Conservation (phyloP, 2,329 filamentous ascomycete species). For the Pseudodiploospora longispora region DNA sequence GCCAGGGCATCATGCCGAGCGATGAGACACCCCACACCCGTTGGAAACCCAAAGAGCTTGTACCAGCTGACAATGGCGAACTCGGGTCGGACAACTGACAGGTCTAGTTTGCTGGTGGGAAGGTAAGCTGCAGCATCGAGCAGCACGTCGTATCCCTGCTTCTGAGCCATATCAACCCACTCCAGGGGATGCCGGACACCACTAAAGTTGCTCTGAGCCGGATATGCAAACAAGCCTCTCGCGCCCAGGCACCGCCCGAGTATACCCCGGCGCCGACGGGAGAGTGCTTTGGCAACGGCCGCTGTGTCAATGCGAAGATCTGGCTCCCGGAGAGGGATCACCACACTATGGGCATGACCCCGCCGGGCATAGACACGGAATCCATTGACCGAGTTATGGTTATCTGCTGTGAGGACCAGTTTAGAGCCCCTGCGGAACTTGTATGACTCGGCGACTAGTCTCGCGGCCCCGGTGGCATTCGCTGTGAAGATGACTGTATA, state of each 20-base stretch:
- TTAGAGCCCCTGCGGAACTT: conserved; percentile 18
- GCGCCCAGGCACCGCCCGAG: not conserved
- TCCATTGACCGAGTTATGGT: conserved; percentile 35
- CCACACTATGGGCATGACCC: conserved; percentile 16
- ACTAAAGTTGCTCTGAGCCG: conserved; percentile 37
- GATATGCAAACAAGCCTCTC: conserved; percentile 34
- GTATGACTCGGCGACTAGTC: conserved; percentile 32
- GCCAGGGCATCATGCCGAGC: conserved; percentile 23
- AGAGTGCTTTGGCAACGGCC: conserved; percentile 13
- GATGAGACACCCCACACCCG: conserved; percentile 32
- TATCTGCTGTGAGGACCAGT: conserved; percentile 30
- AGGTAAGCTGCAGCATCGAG: conserved; percentile 33
- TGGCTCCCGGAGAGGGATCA: conserved; percentile 20
- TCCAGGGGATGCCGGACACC: conserved; percentile 33
- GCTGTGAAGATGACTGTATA: conserved; percentile 33
- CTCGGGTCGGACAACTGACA: conserved; percentile 26
- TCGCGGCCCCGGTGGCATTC: conserved; percentile 31
- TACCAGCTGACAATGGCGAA: conserved; percentile 34
- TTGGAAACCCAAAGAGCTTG: conserved; percentile 34
- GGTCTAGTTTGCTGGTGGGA: conserved; percentile 26
- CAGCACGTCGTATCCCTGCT: conserved; percentile 30
- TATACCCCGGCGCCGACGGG: not conserved
- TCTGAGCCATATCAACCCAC: conserved; percentile 28
- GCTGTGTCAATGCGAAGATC: conserved; percentile 21
- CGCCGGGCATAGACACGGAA: conserved; percentile 27